These are phyloP conservation scores for Chytriomyces sp. DNA, from an alignment of 192 early-diverging fungal species.

Conservation along the genomic window DNA sequence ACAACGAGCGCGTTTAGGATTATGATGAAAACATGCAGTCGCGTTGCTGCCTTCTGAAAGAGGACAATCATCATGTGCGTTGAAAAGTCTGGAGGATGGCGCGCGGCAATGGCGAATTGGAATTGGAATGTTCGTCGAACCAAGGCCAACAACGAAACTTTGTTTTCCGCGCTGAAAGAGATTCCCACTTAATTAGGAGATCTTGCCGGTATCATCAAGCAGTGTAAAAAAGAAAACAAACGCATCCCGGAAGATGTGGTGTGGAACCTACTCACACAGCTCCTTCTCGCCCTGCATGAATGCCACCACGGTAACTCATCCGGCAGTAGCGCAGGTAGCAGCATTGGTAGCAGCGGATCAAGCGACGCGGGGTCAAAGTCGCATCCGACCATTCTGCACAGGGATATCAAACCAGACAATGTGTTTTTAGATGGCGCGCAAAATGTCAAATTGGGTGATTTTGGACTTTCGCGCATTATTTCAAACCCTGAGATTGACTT, in stretches of 20 bases:
- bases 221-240: constrained; percentile 59
- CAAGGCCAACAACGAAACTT: too few relatives aligned
- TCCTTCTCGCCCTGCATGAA: constrained; percentile 67
- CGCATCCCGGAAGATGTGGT: constrained; percentile 66
- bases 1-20: too few relatives aligned
- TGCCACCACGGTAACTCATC: constrained; percentile 58
- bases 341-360: not conserved
- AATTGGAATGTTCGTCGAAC: too few relatives aligned
- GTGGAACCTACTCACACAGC: constrained; percentile 68
- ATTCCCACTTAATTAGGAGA: too few relatives aligned
- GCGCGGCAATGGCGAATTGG: too few relatives aligned
- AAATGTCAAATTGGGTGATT: constrained; percentile 78
- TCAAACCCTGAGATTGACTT: constrained; percentile 61
- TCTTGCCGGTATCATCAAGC: constrained; percentile 65
- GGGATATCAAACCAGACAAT: constrained; percentile 79
- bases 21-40: too few relatives aligned
- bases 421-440: constrained; percentile 68
- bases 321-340: not conserved
- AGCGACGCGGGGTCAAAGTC: constrained; percentile 8
- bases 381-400: constrained; percentile 62
- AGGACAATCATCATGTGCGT: too few relatives aligned
- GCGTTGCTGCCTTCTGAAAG: too few relatives aligned
- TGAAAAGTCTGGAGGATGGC: too few relatives aligned
- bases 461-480: constrained; percentile 71
- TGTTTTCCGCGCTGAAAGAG: too few relatives aligned